phyloP scores from a whole-genome alignment of 257 asterid species.

The Solanum lycopersicoides region DNA sequence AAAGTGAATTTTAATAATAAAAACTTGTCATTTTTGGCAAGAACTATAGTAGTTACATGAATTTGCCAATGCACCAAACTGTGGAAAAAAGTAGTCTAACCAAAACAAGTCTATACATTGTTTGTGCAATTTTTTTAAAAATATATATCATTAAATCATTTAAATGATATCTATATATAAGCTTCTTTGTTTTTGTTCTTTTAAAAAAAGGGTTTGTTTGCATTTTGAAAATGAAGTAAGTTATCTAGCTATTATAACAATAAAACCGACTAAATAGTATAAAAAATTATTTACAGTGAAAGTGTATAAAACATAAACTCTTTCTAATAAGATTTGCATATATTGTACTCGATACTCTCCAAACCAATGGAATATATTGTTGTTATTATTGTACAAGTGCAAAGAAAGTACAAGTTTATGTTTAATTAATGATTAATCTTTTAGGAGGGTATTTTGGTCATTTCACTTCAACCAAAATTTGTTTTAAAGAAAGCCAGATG shows the following conservation, averaged over 20 bases:
- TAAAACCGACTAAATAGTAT: not conserved
- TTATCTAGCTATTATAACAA: not conserved
- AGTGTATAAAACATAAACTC: not conserved
- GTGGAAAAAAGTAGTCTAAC: constrained; percentile 38
- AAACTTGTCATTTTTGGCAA: not conserved
- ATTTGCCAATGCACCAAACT: constrained; percentile 37
- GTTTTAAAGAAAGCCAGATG: constrained; percentile 25
- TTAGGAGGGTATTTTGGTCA: constrained; percentile 9
- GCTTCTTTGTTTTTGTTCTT: too few species aligned
- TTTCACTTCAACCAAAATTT: constrained; percentile 10
- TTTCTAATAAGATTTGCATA: not conserved
- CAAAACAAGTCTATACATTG: constrained; percentile 1
- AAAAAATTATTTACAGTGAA: not conserved
- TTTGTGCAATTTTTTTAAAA: too few species aligned
- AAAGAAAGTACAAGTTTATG: not conserved
- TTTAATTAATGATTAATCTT: not conserved
- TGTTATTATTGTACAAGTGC: not conserved
- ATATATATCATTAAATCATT: not conserved
- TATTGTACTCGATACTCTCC: too few species aligned
- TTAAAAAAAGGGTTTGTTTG: not conserved
- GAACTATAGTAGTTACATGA: constrained; percentile 23
- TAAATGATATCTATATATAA: not conserved
- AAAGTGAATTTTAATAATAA: not conserved
- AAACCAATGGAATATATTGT: too few species aligned
- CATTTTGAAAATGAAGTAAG: not conserved